phyloP scores from a whole-genome alignment of 176 grass and related monocot species.

The Oryza glumipatula region DNA sequence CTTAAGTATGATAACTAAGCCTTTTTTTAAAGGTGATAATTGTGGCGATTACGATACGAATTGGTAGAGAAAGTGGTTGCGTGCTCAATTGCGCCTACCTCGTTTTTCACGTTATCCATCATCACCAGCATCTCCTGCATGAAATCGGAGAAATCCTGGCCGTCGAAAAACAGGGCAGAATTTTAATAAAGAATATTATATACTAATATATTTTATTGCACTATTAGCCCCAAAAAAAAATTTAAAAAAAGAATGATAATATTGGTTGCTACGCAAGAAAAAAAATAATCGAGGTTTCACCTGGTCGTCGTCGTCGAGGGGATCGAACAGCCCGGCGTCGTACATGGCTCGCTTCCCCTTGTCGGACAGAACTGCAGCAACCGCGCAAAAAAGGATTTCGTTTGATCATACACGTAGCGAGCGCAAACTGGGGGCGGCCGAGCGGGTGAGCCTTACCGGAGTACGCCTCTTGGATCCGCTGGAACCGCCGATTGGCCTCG shows the following conservation, averaged over 20 bases:
- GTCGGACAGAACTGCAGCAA: constrained; percentile 82
- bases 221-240: background rate
- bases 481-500: constrained; percentile 90
- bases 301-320: constrained; percentile 85
- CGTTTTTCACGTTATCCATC: constrained; percentile 95
- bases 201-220: background rate
- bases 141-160: constrained; percentile 92
- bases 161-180: constrained; percentile 50
- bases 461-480: constrained; percentile 99
- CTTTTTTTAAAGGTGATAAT: no score
- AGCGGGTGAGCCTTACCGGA: constrained; percentile 67
- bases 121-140: constrained; percentile 98
- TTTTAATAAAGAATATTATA: background rate
- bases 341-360: constrained; percentile 91
- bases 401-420: constrained; percentile 16
- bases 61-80: background rate
- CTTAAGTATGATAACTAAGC: background rate
- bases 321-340: constrained; percentile 88
- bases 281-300: constrained; percentile 29
- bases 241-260: background rate
- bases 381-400: constrained; percentile 4
- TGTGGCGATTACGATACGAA: no score
- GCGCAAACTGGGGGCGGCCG: background rate
- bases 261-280: background rate
- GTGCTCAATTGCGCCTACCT: constrained; percentile 54